These are phyloP conservation scores for Fusarium agapanthi DNA, from an alignment of 2,329 filamentous ascomycete genomes.

Conservation along the genomic window DNA sequence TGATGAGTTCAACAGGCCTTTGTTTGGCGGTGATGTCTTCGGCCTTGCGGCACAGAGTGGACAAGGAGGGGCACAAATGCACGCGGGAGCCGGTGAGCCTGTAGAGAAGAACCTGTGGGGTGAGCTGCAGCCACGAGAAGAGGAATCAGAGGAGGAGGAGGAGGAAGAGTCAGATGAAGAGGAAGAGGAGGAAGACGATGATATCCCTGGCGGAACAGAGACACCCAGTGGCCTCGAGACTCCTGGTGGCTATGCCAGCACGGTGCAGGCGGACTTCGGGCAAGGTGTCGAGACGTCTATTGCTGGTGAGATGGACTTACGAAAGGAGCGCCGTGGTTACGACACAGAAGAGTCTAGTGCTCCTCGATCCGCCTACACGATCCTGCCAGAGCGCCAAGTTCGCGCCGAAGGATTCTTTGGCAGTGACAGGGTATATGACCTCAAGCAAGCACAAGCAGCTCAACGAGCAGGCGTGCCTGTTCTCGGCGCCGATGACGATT, in stretches of 20 bases:
- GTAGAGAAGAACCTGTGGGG: slow-evolving; percentile 93
- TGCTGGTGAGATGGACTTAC: slow-evolving; percentile 87
- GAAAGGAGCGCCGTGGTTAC: slow-evolving; percentile 82
- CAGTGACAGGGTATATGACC: slow-evolving; percentile 91
- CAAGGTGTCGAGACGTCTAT: slow-evolving; percentile 77
- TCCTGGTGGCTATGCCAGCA: slow-evolving; percentile 80
- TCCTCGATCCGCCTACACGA: slow-evolving; percentile 84
- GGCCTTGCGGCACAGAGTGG: slow-evolving; percentile 68
- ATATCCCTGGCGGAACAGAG: slow-evolving; percentile 72
- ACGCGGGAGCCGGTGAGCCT: slow-evolving; percentile 69
- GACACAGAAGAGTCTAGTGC: slow-evolving; percentile 84
- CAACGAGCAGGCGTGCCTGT: slow-evolving; percentile 69
- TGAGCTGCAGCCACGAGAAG: slow-evolving; percentile 81
- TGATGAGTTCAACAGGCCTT: slow-evolving; percentile 88
- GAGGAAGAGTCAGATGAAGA: slow-evolving; percentile 80
- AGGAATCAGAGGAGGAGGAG: slow-evolving; percentile 73
- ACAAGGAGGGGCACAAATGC: slow-evolving; percentile 46
- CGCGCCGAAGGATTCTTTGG: slow-evolving; percentile 94
- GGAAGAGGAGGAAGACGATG: slow-evolving; percentile 68
- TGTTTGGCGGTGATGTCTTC: slow-evolving; percentile 95
- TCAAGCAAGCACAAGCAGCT: slow-evolving; percentile 61
- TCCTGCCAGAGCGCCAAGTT: slow-evolving; percentile 88
- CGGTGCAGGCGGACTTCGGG: slow-evolving; percentile 81
- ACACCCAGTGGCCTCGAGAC: slow-evolving; percentile 83
- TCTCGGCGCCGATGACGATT: slow-evolving; percentile 81